These are phyloP conservation scores for Cryoendolithus antarcticus DNA, from an alignment of 2,329 filamentous ascomycete species.

Conservation along the genomic window DNA sequence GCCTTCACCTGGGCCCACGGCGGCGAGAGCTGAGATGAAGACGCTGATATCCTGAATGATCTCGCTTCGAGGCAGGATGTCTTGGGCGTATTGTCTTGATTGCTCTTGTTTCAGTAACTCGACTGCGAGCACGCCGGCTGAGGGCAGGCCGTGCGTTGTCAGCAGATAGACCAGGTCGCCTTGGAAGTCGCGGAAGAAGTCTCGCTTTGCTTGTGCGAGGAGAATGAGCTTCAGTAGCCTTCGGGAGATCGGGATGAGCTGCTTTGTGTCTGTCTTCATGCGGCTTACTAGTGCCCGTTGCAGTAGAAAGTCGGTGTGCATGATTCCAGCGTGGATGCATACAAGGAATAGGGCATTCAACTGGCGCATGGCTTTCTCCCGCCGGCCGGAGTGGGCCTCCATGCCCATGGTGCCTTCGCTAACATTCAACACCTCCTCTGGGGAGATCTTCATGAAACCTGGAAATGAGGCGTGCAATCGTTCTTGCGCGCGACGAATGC, in stretches of 20 bases:
- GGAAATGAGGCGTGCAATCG: constrained; percentile 26
- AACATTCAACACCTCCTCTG: constrained; percentile 17
- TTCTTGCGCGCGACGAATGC: constrained; percentile 27
- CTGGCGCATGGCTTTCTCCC: constrained; percentile 10
- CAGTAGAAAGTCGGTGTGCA: constrained; percentile 48
- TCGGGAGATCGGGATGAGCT: constrained; percentile 26
- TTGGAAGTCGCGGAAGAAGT: constrained; percentile 31
- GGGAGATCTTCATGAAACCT: constrained; percentile 17
- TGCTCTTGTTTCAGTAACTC: constrained; percentile 34
- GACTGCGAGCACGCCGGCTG: constrained; percentile 30
- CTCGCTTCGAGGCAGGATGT: constrained; percentile 29
- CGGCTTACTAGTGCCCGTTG: constrained; percentile 43
- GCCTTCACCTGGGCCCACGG: constrained; percentile 27
- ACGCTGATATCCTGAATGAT: constrained; percentile 34
- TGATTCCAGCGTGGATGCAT: constrained; percentile 25
- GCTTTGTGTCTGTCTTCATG: constrained; percentile 19
- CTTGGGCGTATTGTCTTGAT: constrained; percentile 17
- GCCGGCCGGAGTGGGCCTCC: constrained; percentile 2
- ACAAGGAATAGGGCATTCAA: constrained; percentile 35
- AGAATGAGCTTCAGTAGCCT: constrained; percentile 28
- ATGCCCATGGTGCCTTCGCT: constrained; percentile 4
- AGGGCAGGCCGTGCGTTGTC: constrained; percentile 28
- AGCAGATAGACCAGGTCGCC: constrained; percentile 29
- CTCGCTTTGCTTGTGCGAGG: constrained; percentile 25
- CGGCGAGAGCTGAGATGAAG: constrained; percentile 30